These are phyloP conservation scores for Fusarium neocosmosporiellum DNA, from an alignment of 2,329 filamentous ascomycete species.

Conservation along the genomic window DNA sequence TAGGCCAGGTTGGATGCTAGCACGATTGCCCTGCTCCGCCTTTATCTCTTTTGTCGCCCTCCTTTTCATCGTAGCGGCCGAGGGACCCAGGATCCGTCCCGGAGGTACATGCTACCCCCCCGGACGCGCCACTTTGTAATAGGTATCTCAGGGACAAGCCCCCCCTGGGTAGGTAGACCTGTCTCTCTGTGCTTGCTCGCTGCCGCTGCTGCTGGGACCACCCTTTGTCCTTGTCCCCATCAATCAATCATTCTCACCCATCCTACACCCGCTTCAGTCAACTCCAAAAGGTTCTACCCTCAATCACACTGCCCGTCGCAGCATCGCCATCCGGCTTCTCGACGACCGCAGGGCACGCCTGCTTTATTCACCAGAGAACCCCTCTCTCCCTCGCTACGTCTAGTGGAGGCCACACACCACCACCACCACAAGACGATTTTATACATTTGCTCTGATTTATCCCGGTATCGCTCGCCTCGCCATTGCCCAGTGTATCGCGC, in stretches of 20 bases:
- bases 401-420: not conserved
- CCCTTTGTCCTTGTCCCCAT: conserved; percentile 24
- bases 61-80: conserved; percentile 34
- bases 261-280: conserved; percentile 36
- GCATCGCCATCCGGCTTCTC: conserved; percentile 28
- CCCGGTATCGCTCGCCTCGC: conserved; percentile 4
- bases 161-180: not conserved
- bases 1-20: conserved; percentile 32
- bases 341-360: conserved; percentile 24
- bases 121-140: conserved; percentile 1
- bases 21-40: conserved; percentile 30
- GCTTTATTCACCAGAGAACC: conserved; percentile 5
- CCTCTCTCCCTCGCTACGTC: conserved; percentile 8
- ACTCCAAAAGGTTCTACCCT: conserved; percentile 31
- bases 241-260: conserved; percentile 13
- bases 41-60: conserved; percentile 38
- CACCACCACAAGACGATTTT: conserved; percentile 9
- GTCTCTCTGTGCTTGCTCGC: conserved; percentile 23
- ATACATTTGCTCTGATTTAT: conserved; percentile 1
- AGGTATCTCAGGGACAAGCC: conserved; percentile 9
- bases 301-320: conserved; percentile 16
- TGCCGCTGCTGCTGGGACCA: conserved; percentile 24
- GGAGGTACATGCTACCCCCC: conserved; percentile 29
- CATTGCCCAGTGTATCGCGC: conserved; percentile 23
- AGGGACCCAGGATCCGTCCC: conserved; percentile 25